These are phyloP conservation scores for Themeda triandra DNA, from an alignment of 176 grass and related monocot genomes.

Conservation along the genomic window DNA sequence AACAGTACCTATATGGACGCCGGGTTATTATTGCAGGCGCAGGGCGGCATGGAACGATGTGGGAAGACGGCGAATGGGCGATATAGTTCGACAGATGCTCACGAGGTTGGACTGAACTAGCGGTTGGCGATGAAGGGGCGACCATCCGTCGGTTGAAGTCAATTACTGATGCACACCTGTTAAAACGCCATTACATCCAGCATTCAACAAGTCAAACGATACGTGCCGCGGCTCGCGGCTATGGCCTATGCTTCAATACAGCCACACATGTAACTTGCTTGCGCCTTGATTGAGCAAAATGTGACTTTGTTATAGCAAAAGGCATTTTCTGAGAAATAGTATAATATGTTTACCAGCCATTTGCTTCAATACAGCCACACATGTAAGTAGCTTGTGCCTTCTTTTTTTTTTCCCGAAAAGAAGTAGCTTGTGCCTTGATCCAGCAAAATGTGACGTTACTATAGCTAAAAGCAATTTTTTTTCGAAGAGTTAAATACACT, in stretches of 20 bases:
- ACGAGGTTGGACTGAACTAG: not conserved
- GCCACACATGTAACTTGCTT: not conserved
- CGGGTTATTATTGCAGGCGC: too few relatives aligned
- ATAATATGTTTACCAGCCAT: not conserved
- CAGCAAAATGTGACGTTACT: too few relatives aligned
- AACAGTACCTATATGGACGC: not conserved
- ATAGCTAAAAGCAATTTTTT: too few relatives aligned
- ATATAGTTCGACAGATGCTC: not conserved
- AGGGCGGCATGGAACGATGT: too few relatives aligned
- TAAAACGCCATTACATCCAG: not conserved
- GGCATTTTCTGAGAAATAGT: not conserved
- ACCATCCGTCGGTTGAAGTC: not conserved
- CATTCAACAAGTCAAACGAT: slow-evolving; percentile 1
- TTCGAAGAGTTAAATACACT: too few relatives aligned
- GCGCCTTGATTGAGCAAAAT: not conserved
- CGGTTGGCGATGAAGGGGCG: not conserved
- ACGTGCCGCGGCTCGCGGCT: not conserved
- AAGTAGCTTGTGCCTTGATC: too few relatives aligned
- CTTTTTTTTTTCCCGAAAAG: too few relatives aligned
- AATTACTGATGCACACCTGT: not conserved
- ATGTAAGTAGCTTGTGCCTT: too few relatives aligned
- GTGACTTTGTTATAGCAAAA: not conserved
- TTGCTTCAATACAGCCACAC: not conserved
- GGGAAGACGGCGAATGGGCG: not conserved
- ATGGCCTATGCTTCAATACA: not conserved